phyloP scores from a whole-genome alignment of 2,329 filamentous ascomycete genomes.

The Talaromyces sp. region DNA sequence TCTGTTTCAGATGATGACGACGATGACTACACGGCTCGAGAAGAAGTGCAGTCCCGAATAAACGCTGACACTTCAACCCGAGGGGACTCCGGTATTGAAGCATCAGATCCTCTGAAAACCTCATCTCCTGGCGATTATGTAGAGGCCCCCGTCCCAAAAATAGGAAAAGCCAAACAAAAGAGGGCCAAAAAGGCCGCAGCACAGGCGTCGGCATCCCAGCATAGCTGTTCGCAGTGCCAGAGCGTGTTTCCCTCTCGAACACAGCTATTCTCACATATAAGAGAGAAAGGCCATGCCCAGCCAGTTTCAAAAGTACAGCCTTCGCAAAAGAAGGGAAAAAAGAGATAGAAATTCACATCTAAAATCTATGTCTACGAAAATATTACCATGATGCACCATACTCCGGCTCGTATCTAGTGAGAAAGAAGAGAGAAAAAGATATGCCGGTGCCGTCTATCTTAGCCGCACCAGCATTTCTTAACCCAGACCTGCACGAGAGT shows the following conservation, averaged over 20 bases:
- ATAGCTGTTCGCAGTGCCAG: slow-evolving; percentile 72
- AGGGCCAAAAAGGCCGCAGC: slow-evolving; percentile 44
- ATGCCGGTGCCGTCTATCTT: too few species aligned
- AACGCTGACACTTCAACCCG: background rate
- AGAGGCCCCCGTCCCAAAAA: slow-evolving; percentile 21
- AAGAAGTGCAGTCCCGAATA: slow-evolving; percentile 21
- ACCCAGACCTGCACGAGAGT: slow-evolving; percentile 74
- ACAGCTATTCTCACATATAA: slow-evolving; percentile 68
- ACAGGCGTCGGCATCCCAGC: slow-evolving; percentile 28
- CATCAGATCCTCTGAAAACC: background rate
- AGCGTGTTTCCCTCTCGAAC: slow-evolving; percentile 70
- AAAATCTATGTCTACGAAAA: slow-evolving; percentile 4
- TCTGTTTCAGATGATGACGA: slow-evolving; percentile 5
- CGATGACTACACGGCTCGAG: slow-evolving; percentile 37
- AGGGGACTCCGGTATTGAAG: background rate
- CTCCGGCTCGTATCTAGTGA: background rate
- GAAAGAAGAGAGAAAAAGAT: background rate
- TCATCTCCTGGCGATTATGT: slow-evolving; percentile 4
- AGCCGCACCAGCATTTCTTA: slow-evolving; percentile 28
- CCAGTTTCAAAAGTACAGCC: slow-evolving; percentile 22
- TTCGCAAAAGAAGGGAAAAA: slow-evolving; percentile 5
- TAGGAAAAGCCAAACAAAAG: slow-evolving; percentile 51
- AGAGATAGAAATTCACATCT: background rate
- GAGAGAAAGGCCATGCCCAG: slow-evolving; percentile 59
- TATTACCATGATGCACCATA: background rate